Evolutionary conservation across 176 grass and related monocot genomes (phyloP), one percentile per base, ranked within the genome.

Genomic region (Ampelocalamus luodianensis): DNA sequence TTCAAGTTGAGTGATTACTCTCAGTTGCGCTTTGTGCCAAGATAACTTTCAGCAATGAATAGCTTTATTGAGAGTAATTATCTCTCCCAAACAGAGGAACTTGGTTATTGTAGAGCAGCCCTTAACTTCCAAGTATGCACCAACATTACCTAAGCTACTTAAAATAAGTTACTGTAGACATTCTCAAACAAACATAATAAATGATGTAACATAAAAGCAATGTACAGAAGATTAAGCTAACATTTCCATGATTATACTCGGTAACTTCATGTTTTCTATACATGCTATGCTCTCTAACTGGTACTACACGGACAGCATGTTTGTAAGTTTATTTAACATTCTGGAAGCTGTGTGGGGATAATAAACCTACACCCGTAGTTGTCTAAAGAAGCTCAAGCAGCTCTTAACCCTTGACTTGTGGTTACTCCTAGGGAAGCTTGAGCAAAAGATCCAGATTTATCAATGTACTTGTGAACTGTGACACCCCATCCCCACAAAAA

Each of bases 151-250:
- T 26, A 59, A 59, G 55, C 55, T 23, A 65, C 24, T 49, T 67
- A 46, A 83, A 10, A 40, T 37, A 70, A 61, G n/a, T 70, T 39
- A 77, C 14, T 58, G 75, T 50, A 36, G 51, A n/a, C 4, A 68
- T 58, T 76, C 50, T 22, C 12, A 17, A 11, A 68, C 2, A 36
- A 61, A 73, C 8, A 66, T 13, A 51, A 53, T 24, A 69, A 32
- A 56, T 70, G 49, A 68, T 12, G 32, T 34, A 81, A 56, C 20
- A 12, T 27, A 68, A 54, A 81, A 39, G 13, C n/a, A 50, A 10
- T 78, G 76, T 78, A 78, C 40, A 79, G 14, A 61, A 79, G 8
- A 79, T 79, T 26, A 77, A 77, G 12, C 13, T 29, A 63, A 63
- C 26, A 63, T 32, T 61, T 63, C 26, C 61, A 63, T 63, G 60